Conservation (phyloP, 169 alveolate genomes). For the Eimeria maxima region DNA sequence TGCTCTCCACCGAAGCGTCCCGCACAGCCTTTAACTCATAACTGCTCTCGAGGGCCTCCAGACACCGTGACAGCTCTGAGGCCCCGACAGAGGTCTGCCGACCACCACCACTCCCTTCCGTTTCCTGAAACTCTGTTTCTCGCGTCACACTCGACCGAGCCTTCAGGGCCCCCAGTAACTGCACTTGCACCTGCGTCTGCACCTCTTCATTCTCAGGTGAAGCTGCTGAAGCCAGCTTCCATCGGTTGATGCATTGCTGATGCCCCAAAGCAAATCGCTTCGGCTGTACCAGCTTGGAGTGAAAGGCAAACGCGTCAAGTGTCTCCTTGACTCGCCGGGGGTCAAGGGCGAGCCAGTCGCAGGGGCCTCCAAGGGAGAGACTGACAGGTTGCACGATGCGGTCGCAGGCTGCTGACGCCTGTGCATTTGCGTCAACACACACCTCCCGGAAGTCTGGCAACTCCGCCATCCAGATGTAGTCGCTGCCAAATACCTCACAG, state of each 20-base stretch:
- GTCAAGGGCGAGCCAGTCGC: slow-evolving; percentile 72
- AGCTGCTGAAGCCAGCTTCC: not conserved
- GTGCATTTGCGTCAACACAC: not conserved
- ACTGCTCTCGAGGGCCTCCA: slow-evolving; percentile 3
- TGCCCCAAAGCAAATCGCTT: not conserved
- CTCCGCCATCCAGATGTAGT: slow-evolving; percentile 47
- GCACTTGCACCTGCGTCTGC: slow-evolving; percentile 8
- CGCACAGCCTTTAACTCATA: not conserved
- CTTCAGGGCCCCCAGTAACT: slow-evolving; percentile 5
- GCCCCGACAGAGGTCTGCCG: not conserved
- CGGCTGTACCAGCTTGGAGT: not conserved
- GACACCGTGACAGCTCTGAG: not conserved
- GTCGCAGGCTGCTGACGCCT: not conserved
- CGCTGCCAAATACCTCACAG: slow-evolving; percentile 35
- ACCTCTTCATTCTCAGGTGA: not conserved
- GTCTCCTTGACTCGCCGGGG: slow-evolving; percentile 69
- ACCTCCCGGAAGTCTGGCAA: slow-evolving; percentile 61
- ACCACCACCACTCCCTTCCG: not conserved
- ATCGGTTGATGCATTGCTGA: not conserved
- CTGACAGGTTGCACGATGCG: not conserved
- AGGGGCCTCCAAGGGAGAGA: slow-evolving; percentile 37
- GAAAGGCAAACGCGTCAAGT: slow-evolving; percentile 53
- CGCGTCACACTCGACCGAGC: slow-evolving; percentile 26
- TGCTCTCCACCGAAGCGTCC: slow-evolving; percentile 18
- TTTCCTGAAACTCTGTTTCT: not conserved